Percentiles rank a stretch among this genome's conserved stretches.
Evolutionary conservation across 2,329 filamentous ascomycete species (phyloP).

Genomic region (Calonectria leucothoes): DNA sequence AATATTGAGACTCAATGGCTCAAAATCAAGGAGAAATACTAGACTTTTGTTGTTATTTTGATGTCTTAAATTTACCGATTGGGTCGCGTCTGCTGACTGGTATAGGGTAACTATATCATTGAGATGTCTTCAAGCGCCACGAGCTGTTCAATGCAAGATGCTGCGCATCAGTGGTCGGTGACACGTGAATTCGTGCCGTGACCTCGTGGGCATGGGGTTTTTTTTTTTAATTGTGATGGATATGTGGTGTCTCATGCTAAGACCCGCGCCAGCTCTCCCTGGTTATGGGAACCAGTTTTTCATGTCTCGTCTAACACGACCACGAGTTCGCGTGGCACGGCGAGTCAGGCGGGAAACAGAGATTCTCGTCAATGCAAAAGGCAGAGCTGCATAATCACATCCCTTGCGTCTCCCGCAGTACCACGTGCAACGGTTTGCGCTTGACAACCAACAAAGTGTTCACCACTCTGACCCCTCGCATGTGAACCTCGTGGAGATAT

Average conservation of each 20-base stretch:
- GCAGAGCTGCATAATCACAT: background rate
- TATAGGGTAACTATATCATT: conserved; percentile 30
- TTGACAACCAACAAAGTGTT: background rate
- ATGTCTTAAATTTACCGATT: background rate
- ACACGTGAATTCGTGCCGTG: background rate
- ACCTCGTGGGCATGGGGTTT: too few relatives aligned
- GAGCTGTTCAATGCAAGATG: background rate
- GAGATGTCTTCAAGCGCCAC: background rate
- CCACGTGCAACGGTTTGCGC: background rate
- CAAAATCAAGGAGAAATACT: background rate
- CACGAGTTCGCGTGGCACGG: background rate
- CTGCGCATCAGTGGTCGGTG: background rate
- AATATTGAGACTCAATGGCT: background rate
- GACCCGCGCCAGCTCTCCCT: too few relatives aligned
- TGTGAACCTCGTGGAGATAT: background rate
- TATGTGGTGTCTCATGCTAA: background rate
- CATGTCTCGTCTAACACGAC: background rate
- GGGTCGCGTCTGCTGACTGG: background rate
- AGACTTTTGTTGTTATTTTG: background rate
- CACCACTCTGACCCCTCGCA: background rate
- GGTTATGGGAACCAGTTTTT: background rate
- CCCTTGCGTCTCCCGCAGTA: background rate
- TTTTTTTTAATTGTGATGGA: background rate
- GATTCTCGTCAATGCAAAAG: background rate
- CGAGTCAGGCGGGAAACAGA: background rate